Evolutionary conservation across 169 alveolate species (phyloP), one percentile per base, ranked within the genome.

Genomic region (Eimeria necatrix): DNA sequence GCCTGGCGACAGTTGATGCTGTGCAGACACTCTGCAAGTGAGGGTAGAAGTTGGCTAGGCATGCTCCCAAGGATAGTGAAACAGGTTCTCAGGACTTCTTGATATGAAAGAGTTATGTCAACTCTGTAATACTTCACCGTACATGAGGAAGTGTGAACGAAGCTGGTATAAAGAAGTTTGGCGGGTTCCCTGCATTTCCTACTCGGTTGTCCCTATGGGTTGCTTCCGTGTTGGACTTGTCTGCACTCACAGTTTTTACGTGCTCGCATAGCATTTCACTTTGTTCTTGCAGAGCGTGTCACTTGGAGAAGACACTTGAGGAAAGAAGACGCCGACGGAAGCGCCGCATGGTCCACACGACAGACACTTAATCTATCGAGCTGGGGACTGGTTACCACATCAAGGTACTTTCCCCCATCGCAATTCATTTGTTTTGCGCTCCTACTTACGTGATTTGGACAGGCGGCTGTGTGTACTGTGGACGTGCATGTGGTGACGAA

Each of bases 21-120:
- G 84, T 86, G 49, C 93, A 86, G 70, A 86, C 93, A 7, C 93
- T 86, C 24, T 86, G 93, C 83, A 41, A 51, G 93, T 86, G 70
- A 68, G 93, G 26, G 41, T 4, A 32, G 41, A 32, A 32, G 41
- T 32, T 32, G 41, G 41, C 41, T 32, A 32, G 41, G 41, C 41
- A 32, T 2, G 41, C 41, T 32, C 41, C 41, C 41, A 32, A 0
- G 41, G 41, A 32, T 32, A 32, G 41, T 32, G 41, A 2, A 32
- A 32, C 41, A 32, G 41, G 41, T 32, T 32, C 41, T 32, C 41
- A 32, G 41, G 41, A 32, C 41, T 0, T 32, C 2, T 32, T 32
- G 41, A 32, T 32, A 32, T 2, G 41, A 32, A 32, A 32, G 41
- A 32, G 2, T 32, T 32, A 2, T 32, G 3, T 32, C 3, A 32